Conservation (phyloP, 306 rosid species). For the Fragaria nilgerrensis region DNA sequence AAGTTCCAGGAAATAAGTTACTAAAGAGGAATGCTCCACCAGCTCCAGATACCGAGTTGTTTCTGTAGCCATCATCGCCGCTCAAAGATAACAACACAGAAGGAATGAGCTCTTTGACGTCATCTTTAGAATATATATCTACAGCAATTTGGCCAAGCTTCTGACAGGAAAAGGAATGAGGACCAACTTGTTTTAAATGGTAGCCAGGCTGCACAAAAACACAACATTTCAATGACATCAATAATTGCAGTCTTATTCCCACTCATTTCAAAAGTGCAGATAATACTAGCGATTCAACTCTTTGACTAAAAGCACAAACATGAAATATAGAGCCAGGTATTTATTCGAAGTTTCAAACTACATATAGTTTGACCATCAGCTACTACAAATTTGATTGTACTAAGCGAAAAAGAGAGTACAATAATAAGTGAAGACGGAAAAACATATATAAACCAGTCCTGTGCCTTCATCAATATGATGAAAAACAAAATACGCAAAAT, state of each 20-base stretch:
- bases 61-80: conserved; percentile 90
- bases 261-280: not conserved
- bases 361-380: conserved; percentile 2
- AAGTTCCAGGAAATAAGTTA: conserved; percentile 89
- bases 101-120: conserved; percentile 70
- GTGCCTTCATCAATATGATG: not conserved
- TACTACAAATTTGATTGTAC: not conserved
- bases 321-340: not conserved
- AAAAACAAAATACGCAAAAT: not conserved
- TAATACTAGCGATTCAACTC: not conserved
- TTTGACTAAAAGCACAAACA: not conserved
- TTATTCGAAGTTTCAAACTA: not conserved
- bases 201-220: conserved; percentile 72
- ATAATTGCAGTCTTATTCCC: conserved; percentile 21
- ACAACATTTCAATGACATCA: conserved; percentile 12
- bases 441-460: not conserved
- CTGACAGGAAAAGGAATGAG: conserved; percentile 83
- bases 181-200: conserved; percentile 76
- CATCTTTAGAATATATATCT: conserved; percentile 60
- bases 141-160: conserved; percentile 95
- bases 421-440: not conserved
- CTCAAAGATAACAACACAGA: conserved; percentile 91
- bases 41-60: conserved; percentile 78
- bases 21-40: conserved; percentile 76
- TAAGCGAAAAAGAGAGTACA: not conserved